A percentile compares a stretch with the other conserved stretches of the same genome.
phyloP scores from a whole-genome alignment of 345 rosid genomes.

The Rhodomyrtus tomentosa region DNA sequence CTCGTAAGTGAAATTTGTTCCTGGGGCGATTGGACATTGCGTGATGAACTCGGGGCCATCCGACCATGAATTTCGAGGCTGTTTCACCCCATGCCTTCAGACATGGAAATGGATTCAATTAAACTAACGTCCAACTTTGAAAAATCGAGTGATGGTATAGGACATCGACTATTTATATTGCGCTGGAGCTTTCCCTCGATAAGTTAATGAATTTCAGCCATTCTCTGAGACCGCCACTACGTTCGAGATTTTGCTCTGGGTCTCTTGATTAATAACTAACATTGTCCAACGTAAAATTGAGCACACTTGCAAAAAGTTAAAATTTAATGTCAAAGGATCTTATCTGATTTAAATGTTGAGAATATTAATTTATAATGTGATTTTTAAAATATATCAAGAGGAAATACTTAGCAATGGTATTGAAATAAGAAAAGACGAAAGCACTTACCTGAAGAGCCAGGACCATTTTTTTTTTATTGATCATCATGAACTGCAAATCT shows the following conservation, averaged over 20 bases:
- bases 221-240: not conserved
- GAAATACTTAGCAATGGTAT: not conserved
- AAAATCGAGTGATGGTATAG: not conserved
- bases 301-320: not conserved
- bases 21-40: slow-evolving; percentile 17
- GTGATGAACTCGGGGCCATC: slow-evolving; percentile 26
- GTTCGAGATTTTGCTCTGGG: not conserved
- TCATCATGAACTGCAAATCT: not conserved
- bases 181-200: not conserved
- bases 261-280: not conserved
- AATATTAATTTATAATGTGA: not conserved
- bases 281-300: not conserved
- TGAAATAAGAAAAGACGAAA: not conserved
- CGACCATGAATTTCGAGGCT: slow-evolving; percentile 21
- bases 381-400: not conserved
- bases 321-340: not conserved
- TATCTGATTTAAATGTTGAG: not conserved
- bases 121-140: not conserved
- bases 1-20: slow-evolving; percentile 12
- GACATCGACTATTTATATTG: not conserved
- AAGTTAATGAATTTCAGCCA: not conserved
- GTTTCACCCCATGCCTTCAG: slow-evolving; percentile 19
- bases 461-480: not conserved
- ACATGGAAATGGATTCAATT: not conserved
- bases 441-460: not conserved